A percentile compares a stretch with the other conserved stretches of the same genome.
Evolutionary conservation across 2,329 filamentous ascomycete genomes (phyloP).

Genomic region (Pseudocercospora fuligena): DNA sequence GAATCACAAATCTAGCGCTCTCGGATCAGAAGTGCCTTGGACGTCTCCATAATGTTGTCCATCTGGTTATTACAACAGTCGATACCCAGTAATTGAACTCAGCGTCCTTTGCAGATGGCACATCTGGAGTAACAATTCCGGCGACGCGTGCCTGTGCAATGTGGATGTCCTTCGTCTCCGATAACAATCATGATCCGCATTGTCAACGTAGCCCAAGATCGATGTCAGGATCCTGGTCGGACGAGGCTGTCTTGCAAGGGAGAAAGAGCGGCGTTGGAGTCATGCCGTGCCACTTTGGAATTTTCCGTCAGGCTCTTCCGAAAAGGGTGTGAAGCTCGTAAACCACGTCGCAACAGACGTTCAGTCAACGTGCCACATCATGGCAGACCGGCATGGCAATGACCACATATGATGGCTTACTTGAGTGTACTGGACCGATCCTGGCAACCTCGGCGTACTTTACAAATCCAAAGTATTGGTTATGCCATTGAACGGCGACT

Average conservation of each 20-base stretch:
- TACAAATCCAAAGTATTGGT: not conserved
- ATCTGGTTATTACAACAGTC: too few relatives aligned
- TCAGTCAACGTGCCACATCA: not conserved
- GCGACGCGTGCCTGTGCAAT: too few relatives aligned
- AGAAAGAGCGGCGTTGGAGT: not conserved
- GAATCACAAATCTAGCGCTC: too few relatives aligned
- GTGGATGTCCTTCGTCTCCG: too few relatives aligned
- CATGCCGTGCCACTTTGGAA: not conserved
- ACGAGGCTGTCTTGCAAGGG: not conserved
- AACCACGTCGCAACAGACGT: not conserved
- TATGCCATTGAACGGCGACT: not conserved
- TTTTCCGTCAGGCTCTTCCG: not conserved
- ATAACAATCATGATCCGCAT: too few relatives aligned
- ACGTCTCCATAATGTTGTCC: too few relatives aligned
- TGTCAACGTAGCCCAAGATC: too few relatives aligned
- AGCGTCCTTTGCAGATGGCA: too few relatives aligned
- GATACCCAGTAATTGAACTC: too few relatives aligned
- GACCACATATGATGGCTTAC: not conserved
- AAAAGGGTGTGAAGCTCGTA: not conserved
- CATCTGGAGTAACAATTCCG: too few relatives aligned
- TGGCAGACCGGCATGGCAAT: not conserved
- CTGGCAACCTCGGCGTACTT: not conserved
- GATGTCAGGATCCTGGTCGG: not conserved
- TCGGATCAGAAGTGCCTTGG: too few relatives aligned
- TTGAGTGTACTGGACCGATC: not conserved